Conservation (phyloP, 2,329 filamentous ascomycete genomes). For the Myotisia sp. region DNA sequence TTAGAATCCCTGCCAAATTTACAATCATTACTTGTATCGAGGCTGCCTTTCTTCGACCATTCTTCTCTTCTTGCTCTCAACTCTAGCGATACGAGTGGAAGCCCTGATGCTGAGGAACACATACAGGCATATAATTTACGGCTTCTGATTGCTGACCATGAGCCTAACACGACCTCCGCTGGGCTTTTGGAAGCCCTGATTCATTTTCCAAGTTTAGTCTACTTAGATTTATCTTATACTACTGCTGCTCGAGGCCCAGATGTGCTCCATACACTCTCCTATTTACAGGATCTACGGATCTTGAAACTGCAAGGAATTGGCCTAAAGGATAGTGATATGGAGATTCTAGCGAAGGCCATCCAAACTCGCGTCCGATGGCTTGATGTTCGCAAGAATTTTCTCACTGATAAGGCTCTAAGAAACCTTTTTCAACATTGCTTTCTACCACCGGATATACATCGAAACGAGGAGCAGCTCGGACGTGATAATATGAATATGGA, state of each 20-base stretch:
- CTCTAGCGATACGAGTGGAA: neutral
- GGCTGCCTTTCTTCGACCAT: conserved; percentile 49
- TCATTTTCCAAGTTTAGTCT: conserved; percentile 41
- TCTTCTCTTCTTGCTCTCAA: conserved; percentile 39
- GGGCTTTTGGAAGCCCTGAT: conserved; percentile 39
- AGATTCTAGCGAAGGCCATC: conserved; percentile 39
- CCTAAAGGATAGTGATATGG: conserved; percentile 39
- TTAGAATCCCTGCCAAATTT: conserved; percentile 44
- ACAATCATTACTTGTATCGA: conserved; percentile 45
- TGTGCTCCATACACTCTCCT: conserved; percentile 35
- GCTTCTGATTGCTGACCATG: conserved; percentile 42
- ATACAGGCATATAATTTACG: conserved; percentile 33
- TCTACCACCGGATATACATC: conserved; percentile 11
- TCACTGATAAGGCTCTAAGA: conserved; percentile 43
- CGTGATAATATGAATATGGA: conserved; percentile 12
- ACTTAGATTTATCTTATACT: conserved; percentile 45
- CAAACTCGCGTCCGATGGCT: conserved; percentile 40
- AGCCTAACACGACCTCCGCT: conserved; percentile 43
- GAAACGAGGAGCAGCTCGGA: conserved; percentile 13
- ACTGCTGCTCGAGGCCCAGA: conserved; percentile 33
- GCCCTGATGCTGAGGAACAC: neutral
- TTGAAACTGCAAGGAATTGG: conserved; percentile 42
- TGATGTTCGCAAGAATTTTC: conserved; percentile 42
- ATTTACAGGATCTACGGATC: conserved; percentile 39
- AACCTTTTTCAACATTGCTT: conserved; percentile 41